A percentile compares a stretch with the other conserved stretches of the same genome.
phyloP scores from a whole-genome alignment of 164 flowering plant genomes.

The Warburgia ugandensis region DNA sequence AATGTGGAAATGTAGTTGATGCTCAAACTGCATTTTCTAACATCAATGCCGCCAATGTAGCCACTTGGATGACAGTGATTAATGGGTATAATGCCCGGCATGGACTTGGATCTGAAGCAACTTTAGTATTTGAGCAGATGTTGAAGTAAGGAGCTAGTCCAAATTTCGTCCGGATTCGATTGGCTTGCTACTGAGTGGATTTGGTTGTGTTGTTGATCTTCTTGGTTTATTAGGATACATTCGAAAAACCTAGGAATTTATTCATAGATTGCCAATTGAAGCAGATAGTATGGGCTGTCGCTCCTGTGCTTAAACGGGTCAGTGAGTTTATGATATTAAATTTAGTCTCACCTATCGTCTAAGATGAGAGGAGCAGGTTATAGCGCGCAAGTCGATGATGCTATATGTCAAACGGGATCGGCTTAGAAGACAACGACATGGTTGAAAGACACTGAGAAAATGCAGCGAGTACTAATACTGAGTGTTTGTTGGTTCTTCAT shows the following conservation, averaged over 20 bases:
- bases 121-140: slow-evolving; percentile 47
- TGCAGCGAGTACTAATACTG: too few species aligned
- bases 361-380: too few species aligned
- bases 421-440: too few species aligned
- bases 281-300: slow-evolving; percentile 53
- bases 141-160: slow-evolving; percentile 35
- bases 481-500: slow-evolving; percentile 60
- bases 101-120: slow-evolving; percentile 46
- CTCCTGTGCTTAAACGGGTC: too few species aligned
- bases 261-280: slow-evolving; percentile 46
- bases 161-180: slow-evolving; percentile 56
- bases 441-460: too few species aligned
- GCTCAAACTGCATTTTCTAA: slow-evolving; percentile 41
- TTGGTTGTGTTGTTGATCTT: slow-evolving; percentile 64
- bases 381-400: too few species aligned
- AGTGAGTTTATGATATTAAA: too few species aligned
- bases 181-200: slow-evolving; percentile 57
- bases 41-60: slow-evolving; percentile 56
- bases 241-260: slow-evolving; percentile 51
- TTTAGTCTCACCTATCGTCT: too few species aligned
- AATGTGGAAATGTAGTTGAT: slow-evolving; percentile 59
- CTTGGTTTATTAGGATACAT: slow-evolving; percentile 64
- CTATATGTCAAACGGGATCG: too few species aligned
- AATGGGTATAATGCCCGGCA: slow-evolving; percentile 59
- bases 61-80: slow-evolving; percentile 72